Conservation (phyloP, 768 basidiomycete species). For the Fibroporia radiculosa region DNA sequence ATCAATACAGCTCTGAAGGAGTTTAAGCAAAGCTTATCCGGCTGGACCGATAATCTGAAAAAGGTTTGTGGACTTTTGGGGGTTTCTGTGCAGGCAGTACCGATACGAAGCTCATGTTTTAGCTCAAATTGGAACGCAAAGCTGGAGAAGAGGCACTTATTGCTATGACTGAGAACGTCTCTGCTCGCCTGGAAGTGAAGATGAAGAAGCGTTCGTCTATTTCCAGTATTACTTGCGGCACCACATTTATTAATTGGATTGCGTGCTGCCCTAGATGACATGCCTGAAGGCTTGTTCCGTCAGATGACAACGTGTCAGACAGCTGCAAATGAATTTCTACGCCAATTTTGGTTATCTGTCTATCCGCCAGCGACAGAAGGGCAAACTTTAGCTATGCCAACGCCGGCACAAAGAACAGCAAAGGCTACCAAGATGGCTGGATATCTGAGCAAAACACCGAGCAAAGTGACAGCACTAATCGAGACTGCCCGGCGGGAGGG, state of each 20-base stretch:
- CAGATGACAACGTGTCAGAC: constrained; percentile 89
- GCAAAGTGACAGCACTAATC: constrained; percentile 78
- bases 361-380: constrained; percentile 65
- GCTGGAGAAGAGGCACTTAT: constrained; percentile 59
- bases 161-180: constrained; percentile 75
- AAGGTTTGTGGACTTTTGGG: constrained; percentile 35
- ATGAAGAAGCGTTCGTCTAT: constrained; percentile 49
- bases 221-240: background rate
- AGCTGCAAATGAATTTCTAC: constrained; percentile 90
- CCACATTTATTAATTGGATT: background rate
- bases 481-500: constrained; percentile 50
- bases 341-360: constrained; percentile 90
- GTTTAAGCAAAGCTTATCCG: constrained; percentile 36
- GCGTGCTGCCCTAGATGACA: constrained; percentile 45
- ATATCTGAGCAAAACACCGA: constrained; percentile 71
- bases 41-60: constrained; percentile 51
- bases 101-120: background rate
- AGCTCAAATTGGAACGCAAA: constrained; percentile 66
- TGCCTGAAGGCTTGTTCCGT: constrained; percentile 70
- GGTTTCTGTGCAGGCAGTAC: background rate
- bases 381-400: constrained; percentile 40
- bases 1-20: constrained; percentile 40
- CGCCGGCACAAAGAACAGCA: constrained; percentile 60
- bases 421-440: constrained; percentile 86
- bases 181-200: constrained; percentile 60